Evolutionary conservation across 2,329 filamentous ascomycete genomes (phyloP).

Genomic region (Cordyceps fumosorosea): DNA sequence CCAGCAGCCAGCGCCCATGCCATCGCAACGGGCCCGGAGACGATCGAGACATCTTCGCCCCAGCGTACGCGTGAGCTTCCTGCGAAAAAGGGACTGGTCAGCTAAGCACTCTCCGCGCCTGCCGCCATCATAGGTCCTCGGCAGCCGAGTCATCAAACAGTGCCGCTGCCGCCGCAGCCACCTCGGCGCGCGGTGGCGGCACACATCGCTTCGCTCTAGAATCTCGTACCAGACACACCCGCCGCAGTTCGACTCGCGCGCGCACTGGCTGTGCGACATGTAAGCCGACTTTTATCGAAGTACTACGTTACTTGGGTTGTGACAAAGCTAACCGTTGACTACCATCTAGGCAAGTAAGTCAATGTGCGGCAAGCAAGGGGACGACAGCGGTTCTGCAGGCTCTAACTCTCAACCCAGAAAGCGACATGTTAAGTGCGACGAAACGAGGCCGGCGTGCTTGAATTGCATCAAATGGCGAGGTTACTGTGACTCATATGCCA

Average conservation of each 20-base stretch:
- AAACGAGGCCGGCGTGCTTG: constrained; percentile 33
- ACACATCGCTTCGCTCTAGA: constrained; percentile 34
- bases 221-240: constrained; percentile 30
- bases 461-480: constrained; percentile 37
- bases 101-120: not conserved
- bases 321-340: not conserved
- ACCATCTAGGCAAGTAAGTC: constrained; percentile 17
- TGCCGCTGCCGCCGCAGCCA: not conserved
- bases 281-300: constrained; percentile 16
- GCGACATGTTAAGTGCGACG: constrained; percentile 37
- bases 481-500: constrained; percentile 30
- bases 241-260: constrained; percentile 31
- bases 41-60: not conserved
- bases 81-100: not conserved
- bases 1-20: not conserved
- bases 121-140: not conserved
- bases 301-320: not conserved
- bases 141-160: not conserved
- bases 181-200: constrained; percentile 19
- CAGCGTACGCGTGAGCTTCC: not conserved
- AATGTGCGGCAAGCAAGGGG: not conserved
- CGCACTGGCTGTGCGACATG: constrained; percentile 33
- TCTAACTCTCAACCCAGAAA: constrained; percentile 22
- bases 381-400: not conserved
- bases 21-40: not conserved